phyloP scores from a whole-genome alignment of 768 basidiomycete species.

The Pleurotus tuoliensis region DNA sequence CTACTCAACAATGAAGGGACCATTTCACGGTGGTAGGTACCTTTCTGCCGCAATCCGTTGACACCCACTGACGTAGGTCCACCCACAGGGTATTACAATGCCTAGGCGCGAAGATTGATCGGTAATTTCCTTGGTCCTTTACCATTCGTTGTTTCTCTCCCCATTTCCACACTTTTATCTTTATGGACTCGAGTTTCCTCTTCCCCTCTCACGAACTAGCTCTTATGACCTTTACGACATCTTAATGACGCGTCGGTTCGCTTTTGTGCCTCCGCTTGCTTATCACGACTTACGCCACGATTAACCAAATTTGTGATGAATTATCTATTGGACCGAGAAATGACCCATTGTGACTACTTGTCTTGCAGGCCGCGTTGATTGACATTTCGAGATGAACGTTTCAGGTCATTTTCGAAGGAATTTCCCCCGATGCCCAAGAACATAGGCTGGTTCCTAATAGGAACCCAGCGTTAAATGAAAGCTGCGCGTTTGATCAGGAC shows the following conservation, averaged over 20 bases:
- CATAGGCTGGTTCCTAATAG: neutral
- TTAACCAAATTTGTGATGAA: constrained; percentile 6
- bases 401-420: neutral
- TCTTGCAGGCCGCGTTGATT: neutral
- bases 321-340: constrained; percentile 3
- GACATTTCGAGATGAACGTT: constrained; percentile 7
- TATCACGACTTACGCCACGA: constrained; percentile 6
- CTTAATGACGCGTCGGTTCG: constrained; percentile 8
- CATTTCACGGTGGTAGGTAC: constrained; percentile 56
- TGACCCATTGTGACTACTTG: neutral
- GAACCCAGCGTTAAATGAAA: neutral
- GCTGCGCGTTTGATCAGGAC: constrained; percentile 7
- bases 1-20: constrained; percentile 61
- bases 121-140: constrained; percentile 23
- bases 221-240: constrained; percentile 9
- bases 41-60: constrained; percentile 19
- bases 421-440: neutral
- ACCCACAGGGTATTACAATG: constrained; percentile 40
- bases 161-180: constrained; percentile 2
- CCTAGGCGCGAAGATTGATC: constrained; percentile 15
- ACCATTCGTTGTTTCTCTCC: constrained; percentile 17
- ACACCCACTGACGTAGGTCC: neutral
- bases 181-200: constrained; percentile 2
- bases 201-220: constrained; percentile 5
- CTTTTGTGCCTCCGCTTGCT: neutral